phyloP scores from a whole-genome alignment of 2,329 filamentous ascomycete species.

The Aspergillus sp. region DNA sequence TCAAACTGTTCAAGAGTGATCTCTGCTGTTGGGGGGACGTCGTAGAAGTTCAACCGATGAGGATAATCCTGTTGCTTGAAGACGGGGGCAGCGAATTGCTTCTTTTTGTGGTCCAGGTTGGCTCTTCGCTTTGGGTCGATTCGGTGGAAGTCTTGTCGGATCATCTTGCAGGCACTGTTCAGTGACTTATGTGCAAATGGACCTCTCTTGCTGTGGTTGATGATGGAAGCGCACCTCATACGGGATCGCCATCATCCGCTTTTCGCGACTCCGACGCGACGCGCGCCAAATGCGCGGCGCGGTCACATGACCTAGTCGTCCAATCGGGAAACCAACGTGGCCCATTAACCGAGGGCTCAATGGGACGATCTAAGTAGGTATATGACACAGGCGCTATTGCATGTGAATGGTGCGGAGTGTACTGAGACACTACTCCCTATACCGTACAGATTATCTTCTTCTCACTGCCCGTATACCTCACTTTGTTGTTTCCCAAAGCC shows the following conservation, averaged over 20 bases:
- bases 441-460: neutral
- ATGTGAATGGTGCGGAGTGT: neutral
- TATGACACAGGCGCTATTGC: neutral
- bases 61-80: conserved; percentile 80
- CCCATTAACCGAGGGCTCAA: conserved; percentile 5
- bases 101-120: conserved; percentile 75
- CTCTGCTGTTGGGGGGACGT: conserved; percentile 82
- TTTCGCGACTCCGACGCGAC: conserved; percentile 24
- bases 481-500: too few relatives aligned
- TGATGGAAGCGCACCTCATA: neutral
- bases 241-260: conserved; percentile 4
- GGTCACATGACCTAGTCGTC: conserved; percentile 10
- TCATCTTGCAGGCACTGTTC: conserved; percentile 32
- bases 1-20: conserved; percentile 97
- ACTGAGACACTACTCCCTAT: neutral
- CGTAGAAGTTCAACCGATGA: conserved; percentile 89
- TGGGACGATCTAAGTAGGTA: neutral
- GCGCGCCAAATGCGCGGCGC: conserved; percentile 10
- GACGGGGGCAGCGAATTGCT: conserved; percentile 75
- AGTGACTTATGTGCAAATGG: neutral
- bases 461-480: neutral
- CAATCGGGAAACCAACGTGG: neutral
- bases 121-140: conserved; percentile 70
- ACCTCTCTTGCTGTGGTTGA: neutral
- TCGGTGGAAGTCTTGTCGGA: conserved; percentile 43